Base-by-base conservation (phyloP, 1,284 basidiomycete species). In the Gastroboletus turbinatus region DNA sequence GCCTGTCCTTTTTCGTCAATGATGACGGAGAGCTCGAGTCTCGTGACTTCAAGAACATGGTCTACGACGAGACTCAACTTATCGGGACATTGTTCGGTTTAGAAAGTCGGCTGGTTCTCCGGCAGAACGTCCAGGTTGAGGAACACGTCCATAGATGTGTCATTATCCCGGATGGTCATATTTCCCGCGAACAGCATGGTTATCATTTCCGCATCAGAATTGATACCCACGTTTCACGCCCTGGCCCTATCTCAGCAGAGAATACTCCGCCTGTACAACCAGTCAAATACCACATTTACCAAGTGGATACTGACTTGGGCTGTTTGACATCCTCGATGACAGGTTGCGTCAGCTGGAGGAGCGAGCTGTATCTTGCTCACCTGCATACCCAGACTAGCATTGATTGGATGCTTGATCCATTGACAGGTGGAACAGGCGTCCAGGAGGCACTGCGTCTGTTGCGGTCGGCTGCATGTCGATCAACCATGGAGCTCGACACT, bases 81-180 rank as follows among this genome's bases (percentile, higher is more conserved):
- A 25, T 44, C 17, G 59, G 40, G 21, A 52, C 58, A 6, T 25
- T 60, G 45, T 57, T 60, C 9, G 59, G 59, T 29, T 36, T 54
- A 16, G 27, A 36, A 3, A 76, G 64, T 48, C 71, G 73, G 52
- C 71, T 81, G 3, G 65, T 79, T 33, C 67, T 82, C 6, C 60
- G 70, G 10, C 60, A 64, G 0, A 66, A 60, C 25, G 19, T 5
- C 5, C 10, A 21, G 21, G 25, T 11, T 39, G 36, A 7, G 54
- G 52, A 39, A 17, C 29, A 35, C 14, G 19, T 47, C 7, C 63
- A 63, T 4, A 68, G 72, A 23, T 52, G 57, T 19, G 63, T 78
- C 17, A 56, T 80, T 10, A 68, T 80, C 19, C 80, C 80, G 1
- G 51, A 69, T 10, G 79, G 79, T n/a, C 17, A n/a, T 8, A n/a